Base-by-base conservation (phyloP, 208 protist species). In the Wallacemonas collosoma region DNA sequence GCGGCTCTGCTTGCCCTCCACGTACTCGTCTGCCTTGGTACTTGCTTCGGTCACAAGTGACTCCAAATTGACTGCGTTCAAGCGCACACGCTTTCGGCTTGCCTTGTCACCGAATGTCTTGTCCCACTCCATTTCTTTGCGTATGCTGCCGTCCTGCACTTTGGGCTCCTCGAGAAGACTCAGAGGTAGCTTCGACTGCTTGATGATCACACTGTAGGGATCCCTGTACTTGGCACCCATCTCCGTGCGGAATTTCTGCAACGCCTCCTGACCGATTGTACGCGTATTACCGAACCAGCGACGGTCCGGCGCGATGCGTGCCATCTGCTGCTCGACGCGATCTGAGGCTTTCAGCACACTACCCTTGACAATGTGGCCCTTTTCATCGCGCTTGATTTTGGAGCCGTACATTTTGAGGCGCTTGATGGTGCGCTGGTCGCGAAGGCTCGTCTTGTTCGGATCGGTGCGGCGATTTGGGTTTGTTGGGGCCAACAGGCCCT, bases 231-330 rank as follows among this genome's bases (percentile, higher is more conserved):
- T 96, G 40, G 92, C 90, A 26, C 82, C 81, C 86, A 99, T 96
- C 68, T 98, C 98, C 43, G 99, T 94, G 38, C 97, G 87, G 85
- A 99, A 99, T 9, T 93, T 90, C 36, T 98, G 86, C 11, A 99
- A 80, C 53, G 99, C 90, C 53, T 99, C 91, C 77, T 99, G 98
- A 1, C 97, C 95, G 71, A 99, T 95, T 2, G 98, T 95, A 48
- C 96, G 83, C 1, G 98, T 99, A 68, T 99, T 99, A 53, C 97
- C 98, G 73, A 99, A 99, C 98, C 97, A 99, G 15, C 94, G 80
- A 4, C 96, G 73, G 81, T 99, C 96, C 7, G 98, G 98, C 17
- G 93, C 90, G 26, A 99, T 91, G 26, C 98, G 83, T 4, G 95
- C 95, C 91, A 98, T 96, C 64, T 93, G 83, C 40, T 90, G 79